These are phyloP conservation scores for Noccaea caerulescens DNA, from an alignment of 345 rosid genomes.

Conservation along the genomic window DNA sequence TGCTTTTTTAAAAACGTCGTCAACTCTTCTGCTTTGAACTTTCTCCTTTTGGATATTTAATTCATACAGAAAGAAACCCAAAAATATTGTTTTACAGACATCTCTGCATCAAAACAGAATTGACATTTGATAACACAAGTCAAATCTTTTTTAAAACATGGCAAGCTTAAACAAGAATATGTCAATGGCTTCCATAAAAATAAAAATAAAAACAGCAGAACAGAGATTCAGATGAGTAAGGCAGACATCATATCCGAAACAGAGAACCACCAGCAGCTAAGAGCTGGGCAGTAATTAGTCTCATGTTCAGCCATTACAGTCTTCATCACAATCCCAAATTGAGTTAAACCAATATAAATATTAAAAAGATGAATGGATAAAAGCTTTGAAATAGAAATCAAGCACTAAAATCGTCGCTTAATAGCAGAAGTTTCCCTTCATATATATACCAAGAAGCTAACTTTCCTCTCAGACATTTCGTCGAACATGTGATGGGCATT, in stretches of 20 bases:
- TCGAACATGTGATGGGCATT: conserved; percentile 41
- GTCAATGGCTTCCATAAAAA: background rate
- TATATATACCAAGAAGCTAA: conserved; percentile 25
- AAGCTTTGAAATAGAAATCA: background rate
- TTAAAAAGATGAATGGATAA: background rate
- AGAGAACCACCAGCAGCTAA: conserved; percentile 58
- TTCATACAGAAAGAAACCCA: conserved; percentile 1
- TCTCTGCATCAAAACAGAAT: conserved; percentile 14
- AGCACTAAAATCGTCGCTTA: background rate
- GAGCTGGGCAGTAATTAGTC: conserved; percentile 55
- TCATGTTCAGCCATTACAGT: conserved; percentile 48
- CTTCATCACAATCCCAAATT: conserved; percentile 51
- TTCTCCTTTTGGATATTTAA: conserved; percentile 25
- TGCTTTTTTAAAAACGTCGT: background rate
- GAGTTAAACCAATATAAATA: background rate
- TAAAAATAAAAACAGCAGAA: background rate
- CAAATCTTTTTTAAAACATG: conserved; percentile 27
- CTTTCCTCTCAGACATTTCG: conserved; percentile 35
- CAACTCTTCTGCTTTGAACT: conserved; percentile 33
- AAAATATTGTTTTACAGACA: conserved; percentile 15
- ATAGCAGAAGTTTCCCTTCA: background rate
- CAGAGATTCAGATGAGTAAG: conserved; percentile 76
- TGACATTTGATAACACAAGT: conserved; percentile 33
- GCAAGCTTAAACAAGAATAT: conserved; percentile 37
- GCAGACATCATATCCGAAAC: conserved; percentile 56